Conservation (phyloP, 1,284 basidiomycete genomes). For the Cryptococcus sp. region DNA sequence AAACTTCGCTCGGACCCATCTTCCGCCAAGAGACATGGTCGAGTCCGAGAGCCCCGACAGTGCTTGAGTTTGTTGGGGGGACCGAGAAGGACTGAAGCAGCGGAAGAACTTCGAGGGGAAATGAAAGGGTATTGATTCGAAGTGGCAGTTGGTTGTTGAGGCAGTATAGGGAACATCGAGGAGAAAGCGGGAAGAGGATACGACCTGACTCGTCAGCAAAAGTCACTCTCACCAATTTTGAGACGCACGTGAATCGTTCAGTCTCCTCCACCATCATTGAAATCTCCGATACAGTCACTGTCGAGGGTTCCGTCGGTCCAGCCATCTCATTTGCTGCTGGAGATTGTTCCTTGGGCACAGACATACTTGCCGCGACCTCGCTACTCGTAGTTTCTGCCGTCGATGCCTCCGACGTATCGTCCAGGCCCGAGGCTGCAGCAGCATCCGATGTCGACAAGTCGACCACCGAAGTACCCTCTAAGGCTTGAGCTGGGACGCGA, state of each 20-base stretch:
- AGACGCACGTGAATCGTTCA: constrained; percentile 32
- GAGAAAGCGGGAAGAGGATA: constrained; percentile 15
- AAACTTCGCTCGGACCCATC: constrained; percentile 38
- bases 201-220: constrained; percentile 19
- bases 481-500: not conserved
- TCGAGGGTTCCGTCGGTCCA: not conserved
- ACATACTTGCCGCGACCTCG: too few relatives aligned
- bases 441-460: too few relatives aligned
- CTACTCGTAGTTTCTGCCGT: too few relatives aligned
- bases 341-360: constrained; percentile 15
- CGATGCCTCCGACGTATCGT: too few relatives aligned
- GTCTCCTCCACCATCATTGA: constrained; percentile 45
- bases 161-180: constrained; percentile 28
- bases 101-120: constrained; percentile 18
- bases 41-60: constrained; percentile 13
- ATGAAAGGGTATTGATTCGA: constrained; percentile 23
- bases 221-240: not conserved
- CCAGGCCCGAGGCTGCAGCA: too few relatives aligned
- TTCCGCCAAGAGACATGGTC: constrained; percentile 29
- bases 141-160: constrained; percentile 25
- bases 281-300: constrained; percentile 18
- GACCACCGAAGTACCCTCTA: not conserved
- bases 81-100: constrained; percentile 6
- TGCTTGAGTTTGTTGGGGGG: not conserved
- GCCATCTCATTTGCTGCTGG: not conserved